Percentiles rank a stretch among this genome's conserved stretches.
These are phyloP conservation scores for Daldinia grandis DNA, from an alignment of 495 filamentous ascomycete genomes.

Conservation along the genomic window DNA sequence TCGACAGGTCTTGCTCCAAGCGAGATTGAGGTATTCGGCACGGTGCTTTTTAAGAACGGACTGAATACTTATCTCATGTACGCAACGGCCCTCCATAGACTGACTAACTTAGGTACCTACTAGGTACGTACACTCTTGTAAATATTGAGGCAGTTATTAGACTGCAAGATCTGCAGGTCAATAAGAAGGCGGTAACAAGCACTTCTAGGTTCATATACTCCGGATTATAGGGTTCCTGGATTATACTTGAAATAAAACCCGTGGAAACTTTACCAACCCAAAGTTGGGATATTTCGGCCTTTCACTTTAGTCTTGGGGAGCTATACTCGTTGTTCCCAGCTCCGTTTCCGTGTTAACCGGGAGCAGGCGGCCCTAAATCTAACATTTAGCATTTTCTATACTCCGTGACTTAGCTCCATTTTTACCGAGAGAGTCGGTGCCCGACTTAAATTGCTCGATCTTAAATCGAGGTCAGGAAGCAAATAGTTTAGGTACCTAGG, in stretches of 20 bases:
- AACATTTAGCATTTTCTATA: constrained; percentile 12
- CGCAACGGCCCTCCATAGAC: background rate
- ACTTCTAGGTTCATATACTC: background rate
- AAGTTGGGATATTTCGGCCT: constrained; percentile 1
- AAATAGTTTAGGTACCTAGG: too few relatives aligned
- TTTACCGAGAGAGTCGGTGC: background rate
- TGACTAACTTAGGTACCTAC: too few relatives aligned
- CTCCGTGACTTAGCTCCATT: background rate
- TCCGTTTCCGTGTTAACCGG: constrained; percentile 18
- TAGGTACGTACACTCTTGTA: background rate
- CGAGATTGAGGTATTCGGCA: background rate
- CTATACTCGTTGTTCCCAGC: background rate
- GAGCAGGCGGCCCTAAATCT: constrained; percentile 9
- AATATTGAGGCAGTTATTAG: background rate
- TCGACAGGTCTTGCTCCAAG: constrained; percentile 2
- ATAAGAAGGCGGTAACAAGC: background rate
- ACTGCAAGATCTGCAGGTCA: background rate
- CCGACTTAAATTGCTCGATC: background rate
- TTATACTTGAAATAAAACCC: background rate
- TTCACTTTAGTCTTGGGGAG: background rate
- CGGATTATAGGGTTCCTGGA: background rate
- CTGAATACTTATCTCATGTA: too few relatives aligned
- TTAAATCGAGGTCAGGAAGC: background rate
- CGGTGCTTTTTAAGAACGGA: background rate
- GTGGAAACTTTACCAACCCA: background rate